Evolutionary conservation across 805 yeast genomes (phyloP).

Genomic region (Ogataea nonfermentans): DNA sequence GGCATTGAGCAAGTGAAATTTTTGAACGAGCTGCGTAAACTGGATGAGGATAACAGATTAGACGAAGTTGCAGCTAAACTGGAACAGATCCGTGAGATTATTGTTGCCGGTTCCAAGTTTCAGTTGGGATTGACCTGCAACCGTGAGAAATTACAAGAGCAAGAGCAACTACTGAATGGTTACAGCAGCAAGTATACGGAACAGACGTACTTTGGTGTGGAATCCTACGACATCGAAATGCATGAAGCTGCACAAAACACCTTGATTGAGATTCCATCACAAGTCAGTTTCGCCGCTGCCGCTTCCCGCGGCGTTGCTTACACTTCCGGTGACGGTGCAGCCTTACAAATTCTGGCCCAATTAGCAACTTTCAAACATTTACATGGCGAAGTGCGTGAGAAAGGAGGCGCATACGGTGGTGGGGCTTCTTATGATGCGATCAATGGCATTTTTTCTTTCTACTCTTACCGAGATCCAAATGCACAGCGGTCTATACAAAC

Average conservation of each 20-base stretch:
- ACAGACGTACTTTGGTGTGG: constrained; percentile 8
- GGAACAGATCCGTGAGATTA: constrained; percentile 44
- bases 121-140: constrained; percentile 61
- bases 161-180: constrained; percentile 36
- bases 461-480: constrained; percentile 93
- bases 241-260: constrained; percentile 32
- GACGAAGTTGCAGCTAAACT: constrained; percentile 65
- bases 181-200: constrained; percentile 29
- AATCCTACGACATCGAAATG: constrained; percentile 15
- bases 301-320: constrained; percentile 68
- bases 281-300: constrained; percentile 77
- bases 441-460: constrained; percentile 76
- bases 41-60: constrained; percentile 49
- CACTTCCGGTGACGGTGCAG: constrained; percentile 72
- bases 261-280: constrained; percentile 75
- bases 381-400: constrained; percentile 88
- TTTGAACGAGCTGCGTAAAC: constrained; percentile 54
- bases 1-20: constrained; percentile 82
- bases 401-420: constrained; percentile 98
- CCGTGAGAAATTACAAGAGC: constrained; percentile 35
- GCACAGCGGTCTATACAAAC: constrained; percentile 66
- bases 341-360: constrained; percentile 78
- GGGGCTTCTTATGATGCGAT: constrained; percentile 82
- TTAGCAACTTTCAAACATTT: constrained; percentile 77
- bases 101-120: constrained; percentile 44